Evolutionary conservation across 495 filamentous ascomycete species (phyloP).

Genomic region (Neurospora tetraspora): DNA sequence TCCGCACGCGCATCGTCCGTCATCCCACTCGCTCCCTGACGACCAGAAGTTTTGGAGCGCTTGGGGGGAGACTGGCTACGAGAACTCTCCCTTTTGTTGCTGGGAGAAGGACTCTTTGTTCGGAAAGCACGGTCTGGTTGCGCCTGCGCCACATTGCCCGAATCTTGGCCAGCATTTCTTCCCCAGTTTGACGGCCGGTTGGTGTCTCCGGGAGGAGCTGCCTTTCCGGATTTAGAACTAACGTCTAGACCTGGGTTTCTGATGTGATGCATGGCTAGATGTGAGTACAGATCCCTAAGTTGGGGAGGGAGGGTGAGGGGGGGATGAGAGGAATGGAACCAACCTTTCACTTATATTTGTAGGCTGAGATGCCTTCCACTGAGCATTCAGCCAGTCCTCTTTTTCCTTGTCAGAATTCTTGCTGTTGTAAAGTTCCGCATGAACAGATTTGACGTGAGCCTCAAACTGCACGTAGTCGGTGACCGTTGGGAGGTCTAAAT

Average conservation of each 20-base stretch:
- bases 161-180: not conserved
- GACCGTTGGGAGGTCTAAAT: not conserved
- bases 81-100: conserved; percentile 11
- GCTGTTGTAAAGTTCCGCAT: not conserved
- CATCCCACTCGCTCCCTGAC: not conserved
- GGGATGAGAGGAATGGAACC: not conserved
- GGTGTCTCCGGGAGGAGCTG: not conserved
- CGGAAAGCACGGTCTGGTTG: not conserved
- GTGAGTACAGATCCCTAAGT: not conserved
- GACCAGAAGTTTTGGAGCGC: conserved; percentile 7
- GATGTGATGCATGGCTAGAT: not conserved
- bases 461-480: not conserved
- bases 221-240: not conserved
- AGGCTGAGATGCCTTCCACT: conserved; percentile 2
- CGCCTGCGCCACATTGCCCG: not conserved
- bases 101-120: conserved; percentile 7
- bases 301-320: not conserved
- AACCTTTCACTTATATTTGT: conserved; percentile 2
- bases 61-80: conserved; percentile 13
- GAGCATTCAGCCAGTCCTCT: not conserved
- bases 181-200: not conserved
- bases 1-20: conserved; percentile 17
- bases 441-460: not conserved
- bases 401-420: conserved; percentile 2
- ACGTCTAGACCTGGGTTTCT: not conserved